A percentile compares a stretch with the other conserved stretches of the same genome.
Conservation (phyloP, 768 basidiomycete species). For the Mrakia frigida region DNA sequence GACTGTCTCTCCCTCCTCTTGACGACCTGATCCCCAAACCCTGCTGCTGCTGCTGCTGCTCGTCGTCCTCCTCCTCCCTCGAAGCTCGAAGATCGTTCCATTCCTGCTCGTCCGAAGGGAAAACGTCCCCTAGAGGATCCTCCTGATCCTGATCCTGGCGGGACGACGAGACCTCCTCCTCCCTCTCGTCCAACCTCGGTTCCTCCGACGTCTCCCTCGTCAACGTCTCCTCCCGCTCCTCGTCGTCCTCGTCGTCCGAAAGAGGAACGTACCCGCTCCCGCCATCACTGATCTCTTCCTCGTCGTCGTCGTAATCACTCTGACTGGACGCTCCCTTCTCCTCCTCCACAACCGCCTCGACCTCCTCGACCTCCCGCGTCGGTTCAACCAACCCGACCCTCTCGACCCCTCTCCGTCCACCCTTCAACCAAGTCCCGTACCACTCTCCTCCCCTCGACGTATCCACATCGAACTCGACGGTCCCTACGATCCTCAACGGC, state of each 20-base stretch:
- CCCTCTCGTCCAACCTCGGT: neutral
- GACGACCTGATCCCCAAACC: neutral
- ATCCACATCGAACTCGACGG: constrained; percentile 19
- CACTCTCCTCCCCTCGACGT: constrained; percentile 2
- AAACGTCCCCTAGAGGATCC: constrained; percentile 11
- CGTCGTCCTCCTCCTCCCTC: neutral
- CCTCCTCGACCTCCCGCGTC: neutral
- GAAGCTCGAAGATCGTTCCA: constrained; percentile 8
- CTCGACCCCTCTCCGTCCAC: neutral
- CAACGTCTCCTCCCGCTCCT: neutral
- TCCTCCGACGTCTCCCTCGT: constrained; percentile 9
- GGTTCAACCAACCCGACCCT: neutral
- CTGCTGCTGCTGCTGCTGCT: neutral
- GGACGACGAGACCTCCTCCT: neutral
- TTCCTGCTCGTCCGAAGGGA: constrained; percentile 18
- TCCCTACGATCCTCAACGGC: constrained; percentile 15
- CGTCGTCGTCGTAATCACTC: neutral
- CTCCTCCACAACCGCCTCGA: neutral
- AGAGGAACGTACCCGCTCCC: constrained; percentile 17
- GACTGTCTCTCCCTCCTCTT: neutral
- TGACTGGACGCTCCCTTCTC: neutral
- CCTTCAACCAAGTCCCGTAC: constrained; percentile 10
- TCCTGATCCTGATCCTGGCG: too few species aligned
- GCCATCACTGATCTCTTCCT: constrained; percentile 6
- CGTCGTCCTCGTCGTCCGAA: neutral